These are phyloP conservation scores for Noccaea caerulescens DNA, from an alignment of 345 rosid genomes.

Conservation along the genomic window DNA sequence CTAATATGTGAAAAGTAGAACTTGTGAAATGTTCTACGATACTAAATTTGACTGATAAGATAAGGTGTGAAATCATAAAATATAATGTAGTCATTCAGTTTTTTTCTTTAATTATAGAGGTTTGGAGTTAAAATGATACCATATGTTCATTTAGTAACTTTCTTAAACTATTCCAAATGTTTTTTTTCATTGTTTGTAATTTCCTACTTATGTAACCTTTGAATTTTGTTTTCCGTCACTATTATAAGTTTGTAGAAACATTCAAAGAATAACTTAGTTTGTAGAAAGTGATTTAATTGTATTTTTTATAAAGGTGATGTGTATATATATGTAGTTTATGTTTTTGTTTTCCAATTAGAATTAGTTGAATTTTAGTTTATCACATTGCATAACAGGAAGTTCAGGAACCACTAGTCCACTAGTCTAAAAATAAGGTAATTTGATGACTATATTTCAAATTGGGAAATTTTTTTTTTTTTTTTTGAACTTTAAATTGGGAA, in stretches of 20 bases:
- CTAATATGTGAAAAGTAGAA: too few relatives aligned
- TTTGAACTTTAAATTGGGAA: too few relatives aligned
- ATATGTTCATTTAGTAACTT: too few relatives aligned
- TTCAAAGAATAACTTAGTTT: neutral
- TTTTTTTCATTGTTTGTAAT: neutral
- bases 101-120: too few relatives aligned
- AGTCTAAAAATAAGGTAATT: neutral
- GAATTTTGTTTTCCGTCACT: neutral
- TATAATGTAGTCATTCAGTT: too few relatives aligned
- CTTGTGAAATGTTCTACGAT: neutral
- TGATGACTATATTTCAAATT: neutral
- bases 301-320: neutral
- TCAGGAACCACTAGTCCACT: constrained; percentile 10
- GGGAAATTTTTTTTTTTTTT: too few relatives aligned
- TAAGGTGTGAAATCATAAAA: neutral
- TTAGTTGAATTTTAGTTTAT: neutral
- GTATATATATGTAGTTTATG: neutral
- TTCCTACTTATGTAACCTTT: neutral
- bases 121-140: too few relatives aligned
- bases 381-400: neutral
- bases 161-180: neutral
- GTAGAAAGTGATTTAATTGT: neutral
- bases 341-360: neutral
- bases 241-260: neutral
- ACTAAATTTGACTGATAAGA: neutral